Conservation (phyloP, 2,329 filamentous ascomycete species). For the Hansfordia pulvinata region DNA sequence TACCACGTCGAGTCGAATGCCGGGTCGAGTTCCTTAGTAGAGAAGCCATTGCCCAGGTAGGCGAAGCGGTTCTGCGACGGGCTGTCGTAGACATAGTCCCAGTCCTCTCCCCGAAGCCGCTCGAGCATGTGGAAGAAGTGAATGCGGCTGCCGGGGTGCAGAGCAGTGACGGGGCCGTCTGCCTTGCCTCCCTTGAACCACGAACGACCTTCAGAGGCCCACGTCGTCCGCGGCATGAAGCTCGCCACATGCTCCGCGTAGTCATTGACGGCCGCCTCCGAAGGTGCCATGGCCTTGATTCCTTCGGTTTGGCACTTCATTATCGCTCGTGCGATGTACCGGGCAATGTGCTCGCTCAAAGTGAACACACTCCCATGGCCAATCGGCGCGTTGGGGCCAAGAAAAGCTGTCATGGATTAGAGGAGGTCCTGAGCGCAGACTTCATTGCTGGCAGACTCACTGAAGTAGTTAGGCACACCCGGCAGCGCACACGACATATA, state of each 20-base stretch:
- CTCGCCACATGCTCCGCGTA: slow-evolving; percentile 32
- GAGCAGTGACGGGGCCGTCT: slow-evolving; percentile 30
- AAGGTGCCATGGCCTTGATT: slow-evolving; percentile 31
- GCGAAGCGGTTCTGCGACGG: slow-evolving; percentile 27
- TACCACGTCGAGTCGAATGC: slow-evolving; percentile 27
- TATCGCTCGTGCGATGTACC: slow-evolving; percentile 34
- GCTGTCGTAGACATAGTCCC: slow-evolving; percentile 32
- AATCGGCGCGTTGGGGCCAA: slow-evolving; percentile 37
- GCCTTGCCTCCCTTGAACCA: slow-evolving; percentile 35
- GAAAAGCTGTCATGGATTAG: slow-evolving; percentile 23
- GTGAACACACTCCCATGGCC: slow-evolving; percentile 37
- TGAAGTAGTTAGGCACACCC: slow-evolving; percentile 41
- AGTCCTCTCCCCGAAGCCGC: slow-evolving; percentile 35
- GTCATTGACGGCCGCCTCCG: slow-evolving; percentile 30
- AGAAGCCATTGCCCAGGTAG: slow-evolving; percentile 41
- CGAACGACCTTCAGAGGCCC: slow-evolving; percentile 30
- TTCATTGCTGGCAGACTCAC: slow-evolving; percentile 16
- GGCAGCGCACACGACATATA: slow-evolving; percentile 41
- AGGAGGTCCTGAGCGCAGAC: background rate
- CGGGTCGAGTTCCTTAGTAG: slow-evolving; percentile 26
- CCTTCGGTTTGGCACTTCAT: slow-evolving; percentile 34
- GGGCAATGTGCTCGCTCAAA: slow-evolving; percentile 34
- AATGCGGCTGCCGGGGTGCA: slow-evolving; percentile 35
- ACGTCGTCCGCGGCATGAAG: slow-evolving; percentile 40
- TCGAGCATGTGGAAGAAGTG: slow-evolving; percentile 41